These are phyloP conservation scores for Breviolum minutum DNA, from an alignment of 73 alveolate species.

Conservation along the genomic window DNA sequence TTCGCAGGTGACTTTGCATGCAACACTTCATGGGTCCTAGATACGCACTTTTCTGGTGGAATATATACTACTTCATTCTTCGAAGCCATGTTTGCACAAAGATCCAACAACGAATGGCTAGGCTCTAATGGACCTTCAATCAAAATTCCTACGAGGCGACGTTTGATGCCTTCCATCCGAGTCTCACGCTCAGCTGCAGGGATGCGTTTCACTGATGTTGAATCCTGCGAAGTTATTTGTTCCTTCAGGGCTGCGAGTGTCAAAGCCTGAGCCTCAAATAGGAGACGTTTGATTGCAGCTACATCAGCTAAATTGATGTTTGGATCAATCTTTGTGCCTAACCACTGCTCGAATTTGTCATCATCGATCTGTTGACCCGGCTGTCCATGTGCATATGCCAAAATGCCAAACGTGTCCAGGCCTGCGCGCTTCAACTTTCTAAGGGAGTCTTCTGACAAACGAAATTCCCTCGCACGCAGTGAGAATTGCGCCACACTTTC, in stretches of 20 bases:
- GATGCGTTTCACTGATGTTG: neutral
- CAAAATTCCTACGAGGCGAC: neutral
- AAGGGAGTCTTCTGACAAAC: too few species aligned
- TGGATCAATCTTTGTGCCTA: neutral
- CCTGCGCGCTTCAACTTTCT: too few species aligned
- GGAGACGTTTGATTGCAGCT: neutral
- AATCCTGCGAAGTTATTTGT: neutral
- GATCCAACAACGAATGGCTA: neutral
- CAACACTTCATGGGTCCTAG: neutral
- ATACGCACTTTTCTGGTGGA: neutral
- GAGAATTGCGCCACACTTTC: too few species aligned
- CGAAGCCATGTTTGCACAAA: neutral
- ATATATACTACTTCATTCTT: neutral
- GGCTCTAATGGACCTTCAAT: neutral
- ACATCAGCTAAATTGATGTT: neutral
- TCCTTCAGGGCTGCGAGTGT: neutral
- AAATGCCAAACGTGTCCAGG: neutral
- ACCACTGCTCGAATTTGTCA: neutral
- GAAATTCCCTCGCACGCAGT: too few species aligned
- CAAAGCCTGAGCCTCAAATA: neutral
- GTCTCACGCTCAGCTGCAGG: neutral
- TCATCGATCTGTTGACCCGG: neutral
- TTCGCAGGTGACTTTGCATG: neutral
- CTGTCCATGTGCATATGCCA: neutral
- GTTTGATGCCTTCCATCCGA: neutral